phyloP scores from a whole-genome alignment of 441 rosid species.

The Aleurites moluccanus region DNA sequence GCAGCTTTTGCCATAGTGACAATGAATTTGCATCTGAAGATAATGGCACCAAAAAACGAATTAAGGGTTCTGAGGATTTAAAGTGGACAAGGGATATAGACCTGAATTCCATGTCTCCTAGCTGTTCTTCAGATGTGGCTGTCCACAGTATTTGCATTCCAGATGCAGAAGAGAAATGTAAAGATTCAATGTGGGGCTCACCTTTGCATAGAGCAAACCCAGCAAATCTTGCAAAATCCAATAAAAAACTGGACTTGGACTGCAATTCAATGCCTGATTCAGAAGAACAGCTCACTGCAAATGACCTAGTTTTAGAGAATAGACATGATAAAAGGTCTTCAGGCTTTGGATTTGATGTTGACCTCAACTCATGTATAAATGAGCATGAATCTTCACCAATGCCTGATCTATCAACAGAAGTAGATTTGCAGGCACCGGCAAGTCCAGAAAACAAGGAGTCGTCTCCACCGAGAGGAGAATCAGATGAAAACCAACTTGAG shows the following conservation, averaged over 20 bases:
- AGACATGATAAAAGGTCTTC: conserved; percentile 17
- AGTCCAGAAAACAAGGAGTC: conserved; percentile 49
- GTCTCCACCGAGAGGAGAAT: conserved; percentile 37
- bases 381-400: conserved; percentile 32
- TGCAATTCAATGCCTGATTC: conserved; percentile 23
- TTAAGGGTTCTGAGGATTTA: conserved; percentile 13
- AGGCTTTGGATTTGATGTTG: conserved; percentile 27
- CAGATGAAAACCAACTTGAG: conserved; percentile 43
- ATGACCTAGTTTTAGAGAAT: conserved; percentile 20
- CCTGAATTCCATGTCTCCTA: conserved; percentile 20
- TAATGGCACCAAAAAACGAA: conserved; percentile 1
- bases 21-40: conserved; percentile 16
- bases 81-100: conserved; percentile 17
- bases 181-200: not conserved
- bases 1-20: conserved; percentile 17
- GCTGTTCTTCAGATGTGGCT: conserved; percentile 24
- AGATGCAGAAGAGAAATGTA: conserved; percentile 21
- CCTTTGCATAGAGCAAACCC: not conserved
- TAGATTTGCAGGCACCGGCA: conserved; percentile 40
- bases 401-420: conserved; percentile 19
- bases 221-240: not conserved
- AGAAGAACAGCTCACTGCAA: conserved; percentile 19
- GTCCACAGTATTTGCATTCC: conserved; percentile 2
- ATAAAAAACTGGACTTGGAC: conserved; percentile 28
- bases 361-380: conserved; percentile 37